phyloP scores from a whole-genome alignment of 352 stramenopile species.

The Phytophthora sp. region DNA sequence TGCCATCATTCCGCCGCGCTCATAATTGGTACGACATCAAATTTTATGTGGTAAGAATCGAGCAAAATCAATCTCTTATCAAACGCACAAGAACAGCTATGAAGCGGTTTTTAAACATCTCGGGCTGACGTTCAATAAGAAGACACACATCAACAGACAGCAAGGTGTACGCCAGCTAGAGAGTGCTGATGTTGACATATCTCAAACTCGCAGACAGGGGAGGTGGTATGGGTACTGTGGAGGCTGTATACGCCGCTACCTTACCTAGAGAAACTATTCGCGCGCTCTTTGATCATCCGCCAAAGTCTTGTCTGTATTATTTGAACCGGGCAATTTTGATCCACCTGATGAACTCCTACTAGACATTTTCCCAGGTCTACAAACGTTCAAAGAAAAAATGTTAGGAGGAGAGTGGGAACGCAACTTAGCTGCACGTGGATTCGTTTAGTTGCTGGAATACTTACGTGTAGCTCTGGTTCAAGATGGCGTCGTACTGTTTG shows the following conservation, averaged over 20 bases:
- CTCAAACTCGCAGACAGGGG: background rate
- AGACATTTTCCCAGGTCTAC: constrained; percentile 3
- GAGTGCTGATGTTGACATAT: background rate
- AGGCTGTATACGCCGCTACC: constrained; percentile 5
- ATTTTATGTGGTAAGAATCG: constrained; percentile 4
- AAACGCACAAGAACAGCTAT: constrained; percentile 16
- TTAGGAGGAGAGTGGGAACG: background rate
- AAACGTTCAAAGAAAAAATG: background rate
- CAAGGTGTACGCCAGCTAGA: constrained; percentile 5
- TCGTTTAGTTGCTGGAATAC: constrained; percentile 14
- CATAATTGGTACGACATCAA: too few species aligned
- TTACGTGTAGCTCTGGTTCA: background rate
- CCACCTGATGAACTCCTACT: background rate
- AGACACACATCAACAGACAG: constrained; percentile 10
- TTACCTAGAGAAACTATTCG: constrained; percentile 5
- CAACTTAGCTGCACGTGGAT: constrained; percentile 9
- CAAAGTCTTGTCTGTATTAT: constrained; percentile 2
- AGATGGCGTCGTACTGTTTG: constrained; percentile 6
- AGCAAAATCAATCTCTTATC: constrained; percentile 10
- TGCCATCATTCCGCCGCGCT: too few species aligned
- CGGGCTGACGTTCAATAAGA: constrained; percentile 12
- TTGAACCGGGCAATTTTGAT: too few species aligned
- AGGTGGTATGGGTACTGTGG: constrained; percentile 11
- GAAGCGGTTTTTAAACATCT: constrained; percentile 4
- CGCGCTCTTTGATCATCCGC: constrained; percentile 4